A percentile compares a stretch with the other conserved stretches of the same genome.
These are phyloP conservation scores for Pythium scleroteichum DNA, from an alignment of 352 stramenopile species.

Conservation along the genomic window DNA sequence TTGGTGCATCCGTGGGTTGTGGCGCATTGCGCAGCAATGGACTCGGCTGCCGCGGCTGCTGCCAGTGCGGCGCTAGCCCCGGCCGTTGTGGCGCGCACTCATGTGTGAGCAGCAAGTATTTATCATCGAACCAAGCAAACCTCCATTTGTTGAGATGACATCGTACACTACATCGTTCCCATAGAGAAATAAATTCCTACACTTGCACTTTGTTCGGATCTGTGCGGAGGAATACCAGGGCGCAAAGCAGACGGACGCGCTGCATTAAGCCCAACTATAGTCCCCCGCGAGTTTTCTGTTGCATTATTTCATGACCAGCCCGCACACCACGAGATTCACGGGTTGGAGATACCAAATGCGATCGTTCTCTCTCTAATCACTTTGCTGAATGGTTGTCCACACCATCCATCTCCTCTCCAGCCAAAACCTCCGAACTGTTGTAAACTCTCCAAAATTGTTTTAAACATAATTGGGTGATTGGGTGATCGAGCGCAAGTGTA, in stretches of 20 bases:
- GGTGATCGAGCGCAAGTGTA: slow-evolving; percentile 1
- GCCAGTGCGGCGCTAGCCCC: background rate
- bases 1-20: slow-evolving; percentile 91
- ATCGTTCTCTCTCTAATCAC: background rate
- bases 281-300: slow-evolving; percentile 48
- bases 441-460: background rate
- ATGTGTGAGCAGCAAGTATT: slow-evolving; percentile 6
- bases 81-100: background rate
- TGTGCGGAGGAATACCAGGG: slow-evolving; percentile 77
- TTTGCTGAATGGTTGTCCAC: background rate
- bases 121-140: no score
- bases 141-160: background rate
- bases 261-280: slow-evolving; percentile 83
- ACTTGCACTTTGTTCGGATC: slow-evolving; percentile 24
- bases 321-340: slow-evolving; percentile 69
- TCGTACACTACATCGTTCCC: slow-evolving; percentile 15
- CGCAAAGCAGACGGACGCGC: slow-evolving; percentile 65
- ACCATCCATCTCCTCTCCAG: background rate
- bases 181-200: no score
- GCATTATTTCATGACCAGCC: slow-evolving; percentile 86
- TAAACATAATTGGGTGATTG: slow-evolving; percentile 5
- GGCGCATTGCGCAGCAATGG: slow-evolving; percentile 2
- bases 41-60: slow-evolving; percentile 20
- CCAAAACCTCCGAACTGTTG: background rate
- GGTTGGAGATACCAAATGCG: slow-evolving; percentile 89